Percentiles rank a stretch among this genome's conserved stretches.
phyloP scores from a whole-genome alignment of 805 yeast species.

The Blastobotrys peoriensis region DNA sequence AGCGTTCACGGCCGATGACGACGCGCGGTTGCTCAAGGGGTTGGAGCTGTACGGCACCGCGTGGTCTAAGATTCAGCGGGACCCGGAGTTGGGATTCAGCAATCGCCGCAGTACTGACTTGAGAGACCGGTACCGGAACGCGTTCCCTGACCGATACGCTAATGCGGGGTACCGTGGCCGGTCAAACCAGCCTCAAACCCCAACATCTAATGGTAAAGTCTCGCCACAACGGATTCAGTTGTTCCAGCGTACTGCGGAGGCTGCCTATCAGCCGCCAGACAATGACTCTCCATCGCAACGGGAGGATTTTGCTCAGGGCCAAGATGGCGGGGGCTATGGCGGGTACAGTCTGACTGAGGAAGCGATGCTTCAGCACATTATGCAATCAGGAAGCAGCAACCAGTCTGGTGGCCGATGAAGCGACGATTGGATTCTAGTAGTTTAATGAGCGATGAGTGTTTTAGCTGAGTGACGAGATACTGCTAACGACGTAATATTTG shows the following conservation, averaged over 20 bases:
- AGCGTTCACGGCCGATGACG: slow-evolving; percentile 38
- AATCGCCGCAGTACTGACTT: slow-evolving; percentile 39
- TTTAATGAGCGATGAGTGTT: too few species aligned
- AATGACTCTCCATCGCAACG: not conserved
- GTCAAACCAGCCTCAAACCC: slow-evolving; percentile 3
- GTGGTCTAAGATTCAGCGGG: slow-evolving; percentile 41
- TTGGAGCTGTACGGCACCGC: slow-evolving; percentile 39
- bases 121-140: slow-evolving; percentile 40
- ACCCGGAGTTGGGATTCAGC: slow-evolving; percentile 31
- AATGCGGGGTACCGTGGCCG: slow-evolving; percentile 41
- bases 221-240: slow-evolving; percentile 3
- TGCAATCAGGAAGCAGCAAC: not conserved
- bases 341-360: not conserved
- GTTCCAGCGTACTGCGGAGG: not conserved
- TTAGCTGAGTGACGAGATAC: too few species aligned
- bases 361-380: too few species aligned
- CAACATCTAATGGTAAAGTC: not conserved
- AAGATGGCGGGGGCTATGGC: not conserved
- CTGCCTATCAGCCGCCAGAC: not conserved
- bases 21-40: slow-evolving; percentile 37
- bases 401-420: too few species aligned
- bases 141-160: slow-evolving; percentile 38
- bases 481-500: too few species aligned
- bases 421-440: too few species aligned
- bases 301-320: not conserved